Conservation (phyloP, 495 filamentous ascomycete genomes). For the Bryoglossum gracile region DNA sequence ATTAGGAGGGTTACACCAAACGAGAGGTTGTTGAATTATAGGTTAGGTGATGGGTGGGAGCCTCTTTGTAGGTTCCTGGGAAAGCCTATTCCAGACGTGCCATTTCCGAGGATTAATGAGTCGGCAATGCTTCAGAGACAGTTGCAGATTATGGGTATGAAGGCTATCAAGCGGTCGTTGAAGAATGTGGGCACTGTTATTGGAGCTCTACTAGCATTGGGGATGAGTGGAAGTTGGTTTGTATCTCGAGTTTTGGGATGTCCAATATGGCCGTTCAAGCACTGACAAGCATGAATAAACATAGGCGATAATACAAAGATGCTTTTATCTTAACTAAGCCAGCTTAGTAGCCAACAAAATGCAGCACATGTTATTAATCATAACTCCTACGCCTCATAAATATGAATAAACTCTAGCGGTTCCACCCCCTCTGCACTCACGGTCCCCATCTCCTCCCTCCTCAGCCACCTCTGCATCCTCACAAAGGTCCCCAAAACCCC, state of each 20-base stretch:
- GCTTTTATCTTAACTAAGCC: no score
- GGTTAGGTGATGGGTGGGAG: slow-evolving; percentile 42
- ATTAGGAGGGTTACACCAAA: slow-evolving; percentile 36
- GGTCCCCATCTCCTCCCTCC: not conserved
- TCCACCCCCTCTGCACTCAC: not conserved
- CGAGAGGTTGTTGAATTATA: slow-evolving; percentile 39
- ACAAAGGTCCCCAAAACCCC: slow-evolving; percentile 6
- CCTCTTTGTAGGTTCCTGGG: slow-evolving; percentile 42
- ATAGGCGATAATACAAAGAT: no score
- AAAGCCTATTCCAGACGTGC: slow-evolving; percentile 33
- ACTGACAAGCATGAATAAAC: no score
- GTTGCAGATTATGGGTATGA: not conserved
- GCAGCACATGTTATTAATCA: no score
- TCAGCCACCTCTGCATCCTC: slow-evolving; percentile 20
- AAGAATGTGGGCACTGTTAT: not conserved
- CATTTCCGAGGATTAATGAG: slow-evolving; percentile 30
- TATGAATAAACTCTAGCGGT: slow-evolving; percentile 12
- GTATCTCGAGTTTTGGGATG: no score
- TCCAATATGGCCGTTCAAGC: no score
- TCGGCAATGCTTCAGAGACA: not conserved
- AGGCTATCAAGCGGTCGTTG: not conserved
- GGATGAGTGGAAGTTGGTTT: not conserved
- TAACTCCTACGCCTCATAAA: slow-evolving; percentile 24
- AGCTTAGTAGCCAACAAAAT: no score
- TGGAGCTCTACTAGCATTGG: not conserved